Base-by-base conservation (phyloP, 2,329 filamentous ascomycete species). In the Thielaviopsis musarum region DNA sequence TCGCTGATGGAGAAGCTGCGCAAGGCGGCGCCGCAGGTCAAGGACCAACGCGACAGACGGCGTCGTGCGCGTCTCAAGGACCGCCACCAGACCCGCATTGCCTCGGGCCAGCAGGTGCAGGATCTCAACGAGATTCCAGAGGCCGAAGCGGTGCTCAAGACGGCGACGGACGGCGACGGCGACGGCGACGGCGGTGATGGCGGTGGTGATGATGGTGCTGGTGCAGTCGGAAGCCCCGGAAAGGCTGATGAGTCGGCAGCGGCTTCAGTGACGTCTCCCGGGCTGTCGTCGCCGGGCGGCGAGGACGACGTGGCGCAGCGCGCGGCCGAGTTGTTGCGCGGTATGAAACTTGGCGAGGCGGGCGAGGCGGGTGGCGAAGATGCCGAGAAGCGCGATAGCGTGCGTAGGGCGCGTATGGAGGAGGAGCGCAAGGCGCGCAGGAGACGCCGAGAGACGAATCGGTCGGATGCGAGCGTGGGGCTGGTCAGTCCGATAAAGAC, bases 1-100 rank as follows among this genome's bases (percentile, higher is more conserved):
- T 88, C 87, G 49, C 75, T 98, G 24, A 81, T 98, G 55, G 89
- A 96, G 80, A 97, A 97, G 72, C 76, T 98, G 59, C 86, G 93
- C 61, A 91, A 90, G 59, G 93, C 93, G 1, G 91, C 91, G 59
- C 91, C 93, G 30, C 88, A 95, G 73, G 82, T 88, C 28, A 80
- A 88, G 69, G 91, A 96, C 70, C 87, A 94, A 70, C 82, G 91
- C 67, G 93, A 97, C 70, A 83, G 90, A 65, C 83, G 93, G 63
- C 82, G 91, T 61, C 82, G 91, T 64, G 90, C 91, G 48, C 80
- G 91, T 59, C 79, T 97, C 65, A 94, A 95, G 79, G 91, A 95
- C 68, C 80, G 84, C 28, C 89, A 96, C 68, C 88, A 95, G 72
- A 87, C 93, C 34, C 87, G 91, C 62, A 81, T 96, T 57, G 89